Conservation (phyloP, 2,329 filamentous ascomycete genomes). For the Monosporascus sp. region DNA sequence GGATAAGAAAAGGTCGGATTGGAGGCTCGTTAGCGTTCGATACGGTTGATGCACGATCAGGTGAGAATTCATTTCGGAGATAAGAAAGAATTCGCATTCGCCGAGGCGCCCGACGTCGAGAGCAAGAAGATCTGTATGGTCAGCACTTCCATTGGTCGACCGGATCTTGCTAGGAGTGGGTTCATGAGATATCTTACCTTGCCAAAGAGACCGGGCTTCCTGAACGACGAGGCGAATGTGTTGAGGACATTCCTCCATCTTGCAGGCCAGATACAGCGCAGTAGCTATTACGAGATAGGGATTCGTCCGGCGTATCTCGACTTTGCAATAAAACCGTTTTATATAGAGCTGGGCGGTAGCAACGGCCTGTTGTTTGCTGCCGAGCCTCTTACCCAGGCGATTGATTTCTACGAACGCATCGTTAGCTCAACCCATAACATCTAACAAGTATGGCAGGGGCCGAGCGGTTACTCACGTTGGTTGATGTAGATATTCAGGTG, state of each 20-base stretch:
- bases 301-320: conserved; percentile 88
- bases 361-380: conserved; percentile 82
- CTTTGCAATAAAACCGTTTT: conserved; percentile 85
- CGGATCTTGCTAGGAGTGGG: background rate
- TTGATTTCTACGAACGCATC: conserved; percentile 56
- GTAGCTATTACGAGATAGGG: conserved; percentile 92
- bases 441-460: background rate
- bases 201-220: conserved; percentile 82
- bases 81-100: conserved; percentile 90
- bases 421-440: background rate
- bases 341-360: conserved; percentile 94
- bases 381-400: conserved; percentile 78
- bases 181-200: conserved; percentile 40
- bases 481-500: conserved; percentile 90
- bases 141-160: conserved; percentile 6
- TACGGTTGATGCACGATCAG: conserved; percentile 90
- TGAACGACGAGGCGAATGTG: conserved; percentile 87
- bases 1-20: conserved; percentile 63
- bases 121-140: conserved; percentile 55
- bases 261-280: conserved; percentile 89
- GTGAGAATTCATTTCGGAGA: conserved; percentile 85
- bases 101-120: conserved; percentile 79
- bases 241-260: conserved; percentile 96
- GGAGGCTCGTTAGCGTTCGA: conserved; percentile 68
- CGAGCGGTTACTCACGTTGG: conserved; percentile 57